Conservation (phyloP, 495 filamentous ascomycete genomes). For the Aspergillus indologenus region DNA sequence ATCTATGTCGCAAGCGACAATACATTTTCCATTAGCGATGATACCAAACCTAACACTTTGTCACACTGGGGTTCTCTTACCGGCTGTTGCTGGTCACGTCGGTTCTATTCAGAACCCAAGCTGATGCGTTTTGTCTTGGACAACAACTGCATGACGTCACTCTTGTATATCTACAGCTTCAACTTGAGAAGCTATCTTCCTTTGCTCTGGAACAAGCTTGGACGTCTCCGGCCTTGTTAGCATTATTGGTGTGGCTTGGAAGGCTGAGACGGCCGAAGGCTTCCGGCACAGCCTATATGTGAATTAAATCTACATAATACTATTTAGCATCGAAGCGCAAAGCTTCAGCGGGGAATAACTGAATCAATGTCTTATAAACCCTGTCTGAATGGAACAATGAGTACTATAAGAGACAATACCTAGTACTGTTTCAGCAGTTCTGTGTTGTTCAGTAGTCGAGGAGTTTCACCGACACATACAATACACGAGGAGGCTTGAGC, state of each 20-base stretch:
- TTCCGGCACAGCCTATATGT: not conserved
- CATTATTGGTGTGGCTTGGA: not conserved
- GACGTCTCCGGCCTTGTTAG: not conserved
- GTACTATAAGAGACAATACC: not conserved
- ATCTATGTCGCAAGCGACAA: not conserved
- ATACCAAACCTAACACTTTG: not conserved
- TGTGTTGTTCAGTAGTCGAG: not conserved
- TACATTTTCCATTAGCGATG: not conserved
- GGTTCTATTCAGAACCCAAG: not conserved
- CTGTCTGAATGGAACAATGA: too few relatives aligned
- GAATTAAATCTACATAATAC: not conserved
- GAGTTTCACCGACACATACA: too few relatives aligned
- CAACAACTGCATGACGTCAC: not conserved
- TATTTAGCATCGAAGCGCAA: too few relatives aligned
- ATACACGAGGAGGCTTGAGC: too few relatives aligned
- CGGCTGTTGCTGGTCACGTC: conserved; percentile 1
- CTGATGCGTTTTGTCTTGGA: not conserved
- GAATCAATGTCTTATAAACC: too few relatives aligned
- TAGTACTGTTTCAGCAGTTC: not conserved
- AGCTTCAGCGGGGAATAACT: too few relatives aligned
- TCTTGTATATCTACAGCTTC: not conserved
- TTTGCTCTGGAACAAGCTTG: not conserved
- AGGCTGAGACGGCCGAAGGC: not conserved
- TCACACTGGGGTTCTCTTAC: not conserved
- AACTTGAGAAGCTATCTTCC: not conserved